phyloP scores from a whole-genome alignment of 2,329 filamentous ascomycete genomes.

The Nigrospora oryzae region DNA sequence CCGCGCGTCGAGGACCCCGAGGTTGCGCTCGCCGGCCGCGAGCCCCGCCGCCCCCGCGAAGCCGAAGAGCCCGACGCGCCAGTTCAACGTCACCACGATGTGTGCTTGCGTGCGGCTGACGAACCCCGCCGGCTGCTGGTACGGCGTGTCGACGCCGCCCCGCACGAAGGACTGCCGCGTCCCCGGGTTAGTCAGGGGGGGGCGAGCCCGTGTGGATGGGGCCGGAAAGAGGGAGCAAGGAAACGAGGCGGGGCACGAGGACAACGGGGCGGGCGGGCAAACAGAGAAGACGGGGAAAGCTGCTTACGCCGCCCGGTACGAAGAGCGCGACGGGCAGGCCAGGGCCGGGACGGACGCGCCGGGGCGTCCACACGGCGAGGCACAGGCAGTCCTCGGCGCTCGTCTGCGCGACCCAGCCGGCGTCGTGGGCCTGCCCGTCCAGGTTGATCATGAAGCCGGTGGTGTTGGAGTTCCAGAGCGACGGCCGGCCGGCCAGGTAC shows the following conservation, averaged over 20 bases:
- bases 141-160: constrained; percentile 8
- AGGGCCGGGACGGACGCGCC: background rate
- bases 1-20: constrained; percentile 22
- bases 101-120: constrained; percentile 16
- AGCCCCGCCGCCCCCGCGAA: constrained; percentile 23
- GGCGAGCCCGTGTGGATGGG: too few species aligned
- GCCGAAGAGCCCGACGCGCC: constrained; percentile 26
- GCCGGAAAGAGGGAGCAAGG: background rate
- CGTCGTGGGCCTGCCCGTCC: background rate
- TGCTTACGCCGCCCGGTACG: constrained; percentile 4
- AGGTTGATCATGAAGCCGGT: constrained; percentile 2
- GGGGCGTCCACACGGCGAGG: constrained; percentile 6
- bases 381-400: constrained; percentile 5
- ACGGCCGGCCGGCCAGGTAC: background rate
- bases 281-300: too few species aligned
- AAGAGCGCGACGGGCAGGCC: constrained; percentile 6
- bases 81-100: constrained; percentile 25
- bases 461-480: constrained; percentile 1
- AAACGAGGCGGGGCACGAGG: too few species aligned
- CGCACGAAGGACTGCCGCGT: background rate
- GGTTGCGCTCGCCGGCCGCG: constrained; percentile 15
- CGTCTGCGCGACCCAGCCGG: background rate
- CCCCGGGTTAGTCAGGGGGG: too few species aligned
- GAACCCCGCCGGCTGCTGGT: constrained; percentile 15
- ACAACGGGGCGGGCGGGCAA: too few species aligned